Conservation (phyloP, 2,329 filamentous ascomycete genomes). For the Penicillium hesseltinei region DNA sequence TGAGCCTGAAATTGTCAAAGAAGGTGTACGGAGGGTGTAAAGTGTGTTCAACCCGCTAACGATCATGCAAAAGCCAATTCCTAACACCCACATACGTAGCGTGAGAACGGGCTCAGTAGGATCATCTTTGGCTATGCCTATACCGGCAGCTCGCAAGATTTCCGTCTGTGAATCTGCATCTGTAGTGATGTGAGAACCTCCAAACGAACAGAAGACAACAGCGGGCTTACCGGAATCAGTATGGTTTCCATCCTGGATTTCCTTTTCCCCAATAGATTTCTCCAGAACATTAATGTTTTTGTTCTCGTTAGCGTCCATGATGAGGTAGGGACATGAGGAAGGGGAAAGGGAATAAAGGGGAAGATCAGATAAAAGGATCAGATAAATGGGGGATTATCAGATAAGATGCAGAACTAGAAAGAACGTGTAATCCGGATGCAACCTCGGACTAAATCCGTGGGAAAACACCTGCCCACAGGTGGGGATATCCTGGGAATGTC, state of each 20-base stretch:
- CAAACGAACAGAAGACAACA: not conserved
- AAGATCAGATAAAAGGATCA: conserved; percentile 14
- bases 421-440: not conserved
- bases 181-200: not conserved
- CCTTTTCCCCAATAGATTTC: not conserved
- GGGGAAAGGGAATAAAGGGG: not conserved
- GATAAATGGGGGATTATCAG: conserved; percentile 23
- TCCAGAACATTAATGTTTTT: conserved; percentile 1
- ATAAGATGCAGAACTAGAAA: conserved; percentile 16
- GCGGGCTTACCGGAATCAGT: conserved; percentile 1
- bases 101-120: conserved; percentile 27
- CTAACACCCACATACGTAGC: conserved; percentile 45
- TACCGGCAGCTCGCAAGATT: conserved; percentile 35
- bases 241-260: not conserved
- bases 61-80: conserved; percentile 40
- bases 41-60: conserved; percentile 49
- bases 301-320: not conserved
- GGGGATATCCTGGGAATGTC: not conserved
- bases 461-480: too few relatives aligned
- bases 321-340: not conserved
- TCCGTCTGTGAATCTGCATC: conserved; percentile 13
- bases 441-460: conserved; percentile 5
- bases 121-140: conserved; percentile 52
- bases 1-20: conserved; percentile 26
- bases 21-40: conserved; percentile 41